Evolutionary conservation across 345 rosid species (phyloP).

Genomic region (Mallotus nudiflorus): DNA sequence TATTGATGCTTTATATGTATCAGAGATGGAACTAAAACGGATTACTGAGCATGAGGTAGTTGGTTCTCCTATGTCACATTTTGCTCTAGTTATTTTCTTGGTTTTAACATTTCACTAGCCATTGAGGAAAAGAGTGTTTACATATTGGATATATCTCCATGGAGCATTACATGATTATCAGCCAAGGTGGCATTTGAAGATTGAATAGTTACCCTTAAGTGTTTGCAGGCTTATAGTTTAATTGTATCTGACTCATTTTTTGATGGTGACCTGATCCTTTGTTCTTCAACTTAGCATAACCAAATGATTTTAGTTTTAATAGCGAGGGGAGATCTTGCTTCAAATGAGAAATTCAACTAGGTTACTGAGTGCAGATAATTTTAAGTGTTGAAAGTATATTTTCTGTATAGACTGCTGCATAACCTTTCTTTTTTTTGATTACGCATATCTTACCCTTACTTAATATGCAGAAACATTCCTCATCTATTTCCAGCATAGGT

Average conservation of each 20-base stretch:
- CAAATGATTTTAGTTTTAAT: background rate
- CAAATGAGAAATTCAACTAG: background rate
- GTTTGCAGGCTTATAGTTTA: background rate
- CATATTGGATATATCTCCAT: background rate
- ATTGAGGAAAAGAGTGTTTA: background rate
- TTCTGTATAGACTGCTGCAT: background rate
- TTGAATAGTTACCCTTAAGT: background rate
- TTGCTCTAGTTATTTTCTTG: background rate
- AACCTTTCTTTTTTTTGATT: background rate
- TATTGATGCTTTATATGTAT: constrained; percentile 73
- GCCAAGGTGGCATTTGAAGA: background rate
- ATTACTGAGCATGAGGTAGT: constrained; percentile 69
- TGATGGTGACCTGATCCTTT: background rate
- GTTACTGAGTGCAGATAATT: background rate
- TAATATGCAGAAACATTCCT: too few species aligned
- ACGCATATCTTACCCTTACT: background rate
- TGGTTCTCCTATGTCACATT: background rate
- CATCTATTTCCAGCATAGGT: background rate
- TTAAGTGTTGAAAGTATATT: background rate
- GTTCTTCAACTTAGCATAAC: background rate
- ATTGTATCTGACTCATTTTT: background rate
- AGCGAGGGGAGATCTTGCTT: background rate
- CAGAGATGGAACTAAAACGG: constrained; percentile 66
- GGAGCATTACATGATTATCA: background rate
- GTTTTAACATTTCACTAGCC: background rate